Conservation (phyloP, 306 rosid genomes). For the Cicer bijugum region DNA sequence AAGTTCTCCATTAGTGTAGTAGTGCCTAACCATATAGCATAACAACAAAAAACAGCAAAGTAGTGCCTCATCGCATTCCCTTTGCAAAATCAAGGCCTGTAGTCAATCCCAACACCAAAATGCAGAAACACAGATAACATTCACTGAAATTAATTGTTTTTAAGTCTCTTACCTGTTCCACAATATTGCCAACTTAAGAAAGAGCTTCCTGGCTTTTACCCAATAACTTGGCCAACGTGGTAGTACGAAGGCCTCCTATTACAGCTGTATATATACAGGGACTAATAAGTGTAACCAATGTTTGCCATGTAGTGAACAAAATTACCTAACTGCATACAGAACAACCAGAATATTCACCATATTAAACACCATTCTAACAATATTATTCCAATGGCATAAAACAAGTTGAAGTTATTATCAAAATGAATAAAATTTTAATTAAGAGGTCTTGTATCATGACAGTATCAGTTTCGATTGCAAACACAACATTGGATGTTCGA, state of each 20-base stretch:
- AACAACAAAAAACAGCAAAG: too few species aligned
- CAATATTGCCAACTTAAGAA: conserved; percentile 90
- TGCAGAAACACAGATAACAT: too few species aligned
- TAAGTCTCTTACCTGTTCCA: conserved; percentile 83
- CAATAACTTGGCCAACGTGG: conserved; percentile 82
- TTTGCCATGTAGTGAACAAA: conserved; percentile 97
- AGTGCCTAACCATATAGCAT: too few species aligned
- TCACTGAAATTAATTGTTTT: conserved; percentile 27
- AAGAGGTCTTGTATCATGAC: conserved; percentile 94
- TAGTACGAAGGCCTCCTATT: conserved; percentile 83
- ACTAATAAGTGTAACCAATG: conserved; percentile 92
- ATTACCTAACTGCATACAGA: conserved; percentile 84
- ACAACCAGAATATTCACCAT: neutral
- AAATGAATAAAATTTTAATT: conserved; percentile 12
- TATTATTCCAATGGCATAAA: too few species aligned
- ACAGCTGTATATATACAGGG: conserved; percentile 74
- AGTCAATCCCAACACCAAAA: too few species aligned
- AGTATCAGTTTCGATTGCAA: conserved; percentile 81
- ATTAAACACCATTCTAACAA: too few species aligned
- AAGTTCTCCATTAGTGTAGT: too few species aligned
- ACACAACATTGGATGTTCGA: conserved; percentile 87
- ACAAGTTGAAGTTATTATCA: too few species aligned
- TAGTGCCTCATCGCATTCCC: too few species aligned
- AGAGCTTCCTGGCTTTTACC: conserved; percentile 87
- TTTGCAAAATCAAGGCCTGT: too few species aligned